phyloP scores from a whole-genome alignment of 495 filamentous ascomycete genomes.

The Tuber calosporum region DNA sequence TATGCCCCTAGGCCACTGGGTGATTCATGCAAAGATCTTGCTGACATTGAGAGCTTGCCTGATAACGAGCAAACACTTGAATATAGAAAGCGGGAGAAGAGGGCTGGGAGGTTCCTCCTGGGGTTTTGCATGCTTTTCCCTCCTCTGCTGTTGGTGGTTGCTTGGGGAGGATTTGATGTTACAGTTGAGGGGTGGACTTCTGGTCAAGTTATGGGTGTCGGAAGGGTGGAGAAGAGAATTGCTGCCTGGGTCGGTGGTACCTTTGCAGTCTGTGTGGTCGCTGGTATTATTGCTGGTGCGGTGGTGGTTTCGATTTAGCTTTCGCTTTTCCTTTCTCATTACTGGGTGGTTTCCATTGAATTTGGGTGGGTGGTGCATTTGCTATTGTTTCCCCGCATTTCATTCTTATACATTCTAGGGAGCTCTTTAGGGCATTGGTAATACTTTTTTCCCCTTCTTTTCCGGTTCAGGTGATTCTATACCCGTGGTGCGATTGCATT shows the following conservation, averaged over 20 bases:
- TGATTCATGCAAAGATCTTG: slow-evolving; percentile 30
- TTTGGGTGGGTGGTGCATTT: slow-evolving; percentile 11
- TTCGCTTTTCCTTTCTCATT: slow-evolving; percentile 12
- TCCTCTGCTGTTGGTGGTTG: slow-evolving; percentile 31
- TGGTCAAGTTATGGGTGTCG: slow-evolving; percentile 33
- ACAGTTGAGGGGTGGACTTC: slow-evolving; percentile 28
- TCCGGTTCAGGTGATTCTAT: background rate
- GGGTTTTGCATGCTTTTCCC: slow-evolving; percentile 35
- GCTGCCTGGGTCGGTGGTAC: slow-evolving; percentile 33
- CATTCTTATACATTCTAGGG: slow-evolving; percentile 9
- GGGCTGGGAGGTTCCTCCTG: slow-evolving; percentile 21
- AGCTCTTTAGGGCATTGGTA: background rate
- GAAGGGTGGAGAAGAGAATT: slow-evolving; percentile 35
- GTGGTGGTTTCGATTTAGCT: slow-evolving; percentile 15
- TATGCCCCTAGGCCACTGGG: slow-evolving; percentile 27
- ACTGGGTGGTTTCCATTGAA: background rate
- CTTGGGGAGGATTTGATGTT: slow-evolving; percentile 35
- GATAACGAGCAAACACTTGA: slow-evolving; percentile 2
- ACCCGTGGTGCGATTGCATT: background rate
- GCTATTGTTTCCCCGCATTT: background rate
- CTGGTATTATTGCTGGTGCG: slow-evolving; percentile 30
- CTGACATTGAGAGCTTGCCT: slow-evolving; percentile 16
- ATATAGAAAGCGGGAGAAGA: slow-evolving; percentile 28
- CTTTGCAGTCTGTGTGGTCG: slow-evolving; percentile 27
- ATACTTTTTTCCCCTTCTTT: slow-evolving; percentile 11